Conservation (phyloP, 2,329 filamentous ascomycete species). For the Lasiodiplodia sp. region DNA sequence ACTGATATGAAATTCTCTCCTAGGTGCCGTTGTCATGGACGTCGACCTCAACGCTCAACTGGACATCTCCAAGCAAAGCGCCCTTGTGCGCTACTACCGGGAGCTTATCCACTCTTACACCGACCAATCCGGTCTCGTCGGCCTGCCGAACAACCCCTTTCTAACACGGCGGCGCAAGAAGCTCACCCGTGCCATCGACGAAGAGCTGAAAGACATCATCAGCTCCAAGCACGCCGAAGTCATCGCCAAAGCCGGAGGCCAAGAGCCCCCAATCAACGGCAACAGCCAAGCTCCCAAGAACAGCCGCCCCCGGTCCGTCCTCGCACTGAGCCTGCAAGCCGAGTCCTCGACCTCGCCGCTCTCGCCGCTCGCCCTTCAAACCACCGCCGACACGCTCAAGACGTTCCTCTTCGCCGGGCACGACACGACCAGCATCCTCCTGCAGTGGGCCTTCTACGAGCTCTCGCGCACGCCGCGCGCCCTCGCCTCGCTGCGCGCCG, state of each 20-base stretch:
- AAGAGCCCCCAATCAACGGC: background rate
- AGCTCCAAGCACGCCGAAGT: conserved; percentile 29
- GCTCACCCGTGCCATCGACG: conserved; percentile 29
- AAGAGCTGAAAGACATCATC: conserved; percentile 35
- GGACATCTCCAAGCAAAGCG: background rate
- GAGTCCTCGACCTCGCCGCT: conserved; percentile 24
- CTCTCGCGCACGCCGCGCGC: conserved; percentile 30
- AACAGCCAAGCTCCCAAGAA: conserved; percentile 4
- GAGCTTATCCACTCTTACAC: conserved; percentile 29
- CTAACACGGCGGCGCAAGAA: conserved; percentile 27
- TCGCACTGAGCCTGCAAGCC: conserved; percentile 16
- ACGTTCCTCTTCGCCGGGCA: conserved; percentile 47
- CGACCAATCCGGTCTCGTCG: background rate
- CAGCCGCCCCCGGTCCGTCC: conserved; percentile 19
- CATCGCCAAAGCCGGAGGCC: conserved; percentile 18
- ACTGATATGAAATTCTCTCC: background rate
- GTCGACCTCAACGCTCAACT: conserved; percentile 20
- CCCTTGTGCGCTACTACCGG: conserved; percentile 27
- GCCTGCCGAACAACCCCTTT: conserved; percentile 1
- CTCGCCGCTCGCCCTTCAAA: conserved; percentile 29
- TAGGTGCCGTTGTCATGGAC: conserved; percentile 23
- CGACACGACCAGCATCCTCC: conserved; percentile 41
- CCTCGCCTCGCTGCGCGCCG: conserved; percentile 35
- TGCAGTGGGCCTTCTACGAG: conserved; percentile 33
- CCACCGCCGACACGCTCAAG: conserved; percentile 35